Conservation (phyloP, 805 yeast species). For the Pichia nanzhaoensis region DNA sequence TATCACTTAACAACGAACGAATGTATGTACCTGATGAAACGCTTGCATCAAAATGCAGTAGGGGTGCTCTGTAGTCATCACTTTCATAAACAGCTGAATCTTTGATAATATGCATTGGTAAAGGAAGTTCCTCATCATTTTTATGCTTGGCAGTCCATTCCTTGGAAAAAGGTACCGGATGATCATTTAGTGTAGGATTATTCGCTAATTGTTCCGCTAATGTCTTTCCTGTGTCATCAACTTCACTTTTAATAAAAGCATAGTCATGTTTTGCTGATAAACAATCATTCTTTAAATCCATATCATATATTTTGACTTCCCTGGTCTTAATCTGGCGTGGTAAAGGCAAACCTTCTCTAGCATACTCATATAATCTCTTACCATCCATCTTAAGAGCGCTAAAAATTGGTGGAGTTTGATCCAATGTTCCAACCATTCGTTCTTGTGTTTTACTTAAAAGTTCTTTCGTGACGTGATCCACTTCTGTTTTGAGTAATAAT, state of each 20-base stretch:
- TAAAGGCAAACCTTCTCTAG: conserved; percentile 76
- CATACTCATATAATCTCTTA: conserved; percentile 88
- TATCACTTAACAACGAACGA: conserved; percentile 81
- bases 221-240: conserved; percentile 43
- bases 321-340: conserved; percentile 81
- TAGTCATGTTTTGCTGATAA: conserved; percentile 52
- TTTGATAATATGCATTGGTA: conserved; percentile 33
- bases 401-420: conserved; percentile 91
- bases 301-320: conserved; percentile 51
- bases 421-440: conserved; percentile 72
- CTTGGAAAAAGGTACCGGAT: conserved; percentile 51
- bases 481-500: conserved; percentile 50
- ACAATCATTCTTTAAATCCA: conserved; percentile 49
- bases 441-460: conserved; percentile 42
- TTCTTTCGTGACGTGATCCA: conserved; percentile 50
- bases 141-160: conserved; percentile 43
- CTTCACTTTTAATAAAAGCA: conserved; percentile 35
- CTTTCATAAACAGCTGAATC: conserved; percentile 31
- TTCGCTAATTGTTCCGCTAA: conserved; percentile 32
- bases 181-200: conserved; percentile 57
- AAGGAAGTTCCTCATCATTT: conserved; percentile 28
- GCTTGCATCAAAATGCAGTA: conserved; percentile 63
- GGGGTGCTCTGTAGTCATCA: conserved; percentile 49
- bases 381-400: conserved; percentile 95
- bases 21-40: conserved; percentile 96